A percentile compares a stretch with the other conserved stretches of the same genome.
phyloP scores from a whole-genome alignment of 345 rosid genomes.

The Pugionium cornutum region DNA sequence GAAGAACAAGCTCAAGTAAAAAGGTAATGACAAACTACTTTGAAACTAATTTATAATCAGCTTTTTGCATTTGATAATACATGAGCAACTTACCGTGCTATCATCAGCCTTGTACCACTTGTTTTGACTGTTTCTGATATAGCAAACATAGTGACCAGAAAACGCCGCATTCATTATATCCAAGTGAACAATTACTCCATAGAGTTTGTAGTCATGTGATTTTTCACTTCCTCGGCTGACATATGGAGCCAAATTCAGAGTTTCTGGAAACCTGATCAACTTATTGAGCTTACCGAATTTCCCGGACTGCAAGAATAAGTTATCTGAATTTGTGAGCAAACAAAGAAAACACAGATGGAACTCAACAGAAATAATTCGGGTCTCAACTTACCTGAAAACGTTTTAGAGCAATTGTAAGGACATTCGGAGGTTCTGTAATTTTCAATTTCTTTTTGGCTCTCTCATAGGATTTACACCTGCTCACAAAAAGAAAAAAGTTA shows the following conservation, averaged over 20 bases:
- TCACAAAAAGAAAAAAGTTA: constrained; percentile 14
- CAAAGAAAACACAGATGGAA: constrained; percentile 20
- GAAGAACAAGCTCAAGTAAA: neutral
- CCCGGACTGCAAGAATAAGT: constrained; percentile 67
- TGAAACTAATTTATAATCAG: constrained; percentile 9
- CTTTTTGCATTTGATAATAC: constrained; percentile 10
- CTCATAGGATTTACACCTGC: constrained; percentile 85
- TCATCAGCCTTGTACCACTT: constrained; percentile 98
- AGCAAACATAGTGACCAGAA: constrained; percentile 96
- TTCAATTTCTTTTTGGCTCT: constrained; percentile 90
- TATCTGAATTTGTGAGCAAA: constrained; percentile 31
- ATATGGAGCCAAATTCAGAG: constrained; percentile 85
- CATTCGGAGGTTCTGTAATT: constrained; percentile 83
- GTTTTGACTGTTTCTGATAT: constrained; percentile 71
- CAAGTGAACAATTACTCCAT: constrained; percentile 93
- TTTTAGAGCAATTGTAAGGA: constrained; percentile 94
- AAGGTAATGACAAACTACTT: neutral
- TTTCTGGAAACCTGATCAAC: constrained; percentile 75
- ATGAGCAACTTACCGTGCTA: constrained; percentile 58
- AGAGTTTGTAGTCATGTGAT: constrained; percentile 81
- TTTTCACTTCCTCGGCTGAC: constrained; percentile 83
- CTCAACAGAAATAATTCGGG: constrained; percentile 14
- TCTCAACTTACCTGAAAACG: constrained; percentile 74
- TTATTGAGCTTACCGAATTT: constrained; percentile 95
- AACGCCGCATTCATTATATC: constrained; percentile 90